A percentile compares a stretch with the other conserved stretches of the same genome.
phyloP scores from a whole-genome alignment of 495 filamentous ascomycete genomes.

The Emericellopsis terricola region DNA sequence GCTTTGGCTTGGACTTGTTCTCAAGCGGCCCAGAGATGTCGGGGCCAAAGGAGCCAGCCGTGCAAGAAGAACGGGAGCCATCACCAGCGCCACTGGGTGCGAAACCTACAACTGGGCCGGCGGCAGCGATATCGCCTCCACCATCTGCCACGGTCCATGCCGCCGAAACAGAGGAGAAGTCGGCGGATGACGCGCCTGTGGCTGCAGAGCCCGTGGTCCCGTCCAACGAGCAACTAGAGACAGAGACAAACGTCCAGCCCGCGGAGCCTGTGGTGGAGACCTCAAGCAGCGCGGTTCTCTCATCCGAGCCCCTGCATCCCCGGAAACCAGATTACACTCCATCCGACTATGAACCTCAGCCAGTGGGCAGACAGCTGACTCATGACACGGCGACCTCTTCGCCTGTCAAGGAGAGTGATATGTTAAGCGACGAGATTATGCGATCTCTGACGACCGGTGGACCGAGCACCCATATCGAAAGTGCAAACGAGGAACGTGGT shows the following conservation, averaged over 20 bases:
- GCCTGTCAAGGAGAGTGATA: conserved; percentile 52
- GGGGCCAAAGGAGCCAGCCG: background rate
- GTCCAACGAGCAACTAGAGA: no score
- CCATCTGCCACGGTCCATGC: no score
- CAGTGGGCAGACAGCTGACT: conserved; percentile 12
- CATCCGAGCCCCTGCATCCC: conserved; percentile 32
- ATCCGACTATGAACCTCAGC: conserved; percentile 11
- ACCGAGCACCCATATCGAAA: conserved; percentile 2
- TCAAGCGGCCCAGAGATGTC: conserved; percentile 5
- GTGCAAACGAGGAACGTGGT: conserved; percentile 3
- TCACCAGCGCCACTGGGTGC: background rate
- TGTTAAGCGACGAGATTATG: conserved; percentile 65
- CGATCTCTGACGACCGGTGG: conserved; percentile 42
- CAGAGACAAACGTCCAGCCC: no score
- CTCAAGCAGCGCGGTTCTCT: conserved; percentile 14
- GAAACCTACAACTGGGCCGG: background rate
- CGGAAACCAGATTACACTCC: conserved; percentile 8
- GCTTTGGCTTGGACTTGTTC: conserved; percentile 36
- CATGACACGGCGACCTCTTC: conserved; percentile 21
- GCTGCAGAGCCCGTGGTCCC: no score
- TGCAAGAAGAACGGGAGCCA: background rate
- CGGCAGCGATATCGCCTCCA: no score
- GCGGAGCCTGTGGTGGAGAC: conserved; percentile 1
- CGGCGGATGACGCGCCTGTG: no score
- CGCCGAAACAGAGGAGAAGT: no score